Evolutionary conservation across 768 basidiomycete species (phyloP).

Genomic region (Cystobasidium ongulense): DNA sequence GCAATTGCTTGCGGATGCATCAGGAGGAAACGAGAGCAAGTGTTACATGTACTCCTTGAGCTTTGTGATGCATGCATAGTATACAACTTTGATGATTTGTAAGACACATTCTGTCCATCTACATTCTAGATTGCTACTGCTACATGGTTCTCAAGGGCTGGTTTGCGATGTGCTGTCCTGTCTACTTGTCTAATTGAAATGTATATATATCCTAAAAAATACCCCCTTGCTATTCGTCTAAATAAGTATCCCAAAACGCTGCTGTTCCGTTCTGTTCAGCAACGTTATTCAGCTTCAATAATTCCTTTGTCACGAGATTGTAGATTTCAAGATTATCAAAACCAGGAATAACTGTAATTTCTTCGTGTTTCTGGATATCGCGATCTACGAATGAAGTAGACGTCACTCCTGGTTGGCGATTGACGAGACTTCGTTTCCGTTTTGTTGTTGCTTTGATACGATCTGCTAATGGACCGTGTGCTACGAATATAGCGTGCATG

Average conservation of each 20-base stretch:
- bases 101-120: too few species aligned
- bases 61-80: too few species aligned
- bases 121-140: too few species aligned
- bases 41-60: too few species aligned
- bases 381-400: background rate
- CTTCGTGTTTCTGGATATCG: background rate
- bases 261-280: background rate
- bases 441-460: slow-evolving; percentile 52
- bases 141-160: too few species aligned
- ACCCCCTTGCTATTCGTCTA: background rate
- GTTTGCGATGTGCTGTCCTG: too few species aligned
- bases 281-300: background rate
- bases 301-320: background rate
- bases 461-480: slow-evolving; percentile 76
- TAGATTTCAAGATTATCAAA: slow-evolving; percentile 20
- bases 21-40: too few species aligned
- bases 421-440: slow-evolving; percentile 12
- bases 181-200: too few species aligned
- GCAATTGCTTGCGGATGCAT: too few species aligned
- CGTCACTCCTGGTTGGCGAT: background rate
- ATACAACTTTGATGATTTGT: too few species aligned
- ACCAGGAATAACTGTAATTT: background rate
- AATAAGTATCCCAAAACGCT: slow-evolving; percentile 8
- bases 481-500: slow-evolving; percentile 86
- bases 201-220: background rate